phyloP scores from a whole-genome alignment of 2,329 filamentous ascomycete genomes.

The Trichoderma asperellum region DNA sequence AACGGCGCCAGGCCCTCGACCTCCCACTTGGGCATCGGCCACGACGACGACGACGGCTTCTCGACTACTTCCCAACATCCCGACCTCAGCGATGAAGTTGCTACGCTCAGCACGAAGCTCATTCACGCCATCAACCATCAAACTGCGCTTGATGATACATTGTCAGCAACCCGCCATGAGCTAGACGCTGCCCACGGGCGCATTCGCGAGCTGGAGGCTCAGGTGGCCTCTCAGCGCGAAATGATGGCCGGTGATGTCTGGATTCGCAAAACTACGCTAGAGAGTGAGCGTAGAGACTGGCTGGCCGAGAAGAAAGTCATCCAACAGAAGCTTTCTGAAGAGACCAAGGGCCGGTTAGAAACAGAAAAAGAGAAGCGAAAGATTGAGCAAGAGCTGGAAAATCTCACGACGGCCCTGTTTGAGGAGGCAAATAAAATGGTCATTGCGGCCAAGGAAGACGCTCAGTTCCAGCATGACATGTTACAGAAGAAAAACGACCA shows the following conservation, averaged over 20 bases:
- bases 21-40: neutral
- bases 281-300: constrained; percentile 69
- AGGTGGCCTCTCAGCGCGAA: constrained; percentile 69
- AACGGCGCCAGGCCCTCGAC: constrained; percentile 38
- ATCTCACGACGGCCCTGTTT: constrained; percentile 88
- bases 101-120: constrained; percentile 89
- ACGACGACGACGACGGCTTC: constrained; percentile 18
- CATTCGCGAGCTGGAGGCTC: constrained; percentile 68
- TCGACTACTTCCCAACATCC: constrained; percentile 51
- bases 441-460: constrained; percentile 81
- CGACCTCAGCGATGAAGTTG: constrained; percentile 73
- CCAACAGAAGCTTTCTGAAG: constrained; percentile 63
- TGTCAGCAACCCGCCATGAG: constrained; percentile 82
- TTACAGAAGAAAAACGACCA: constrained; percentile 86
- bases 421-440: constrained; percentile 99
- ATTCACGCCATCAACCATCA: constrained; percentile 98
- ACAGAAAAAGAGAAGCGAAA: constrained; percentile 80
- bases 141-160: constrained; percentile 84
- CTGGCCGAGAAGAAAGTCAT: constrained; percentile 63
- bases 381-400: constrained; percentile 91
- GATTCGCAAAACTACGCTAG: constrained; percentile 73
- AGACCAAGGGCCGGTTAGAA: constrained; percentile 65
- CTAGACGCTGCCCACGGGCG: constrained; percentile 72
- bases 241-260: constrained; percentile 75
- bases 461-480: constrained; percentile 79